These are phyloP conservation scores for Penicillium thymicola DNA, from an alignment of 2,329 filamentous ascomycete genomes.

Conservation along the genomic window DNA sequence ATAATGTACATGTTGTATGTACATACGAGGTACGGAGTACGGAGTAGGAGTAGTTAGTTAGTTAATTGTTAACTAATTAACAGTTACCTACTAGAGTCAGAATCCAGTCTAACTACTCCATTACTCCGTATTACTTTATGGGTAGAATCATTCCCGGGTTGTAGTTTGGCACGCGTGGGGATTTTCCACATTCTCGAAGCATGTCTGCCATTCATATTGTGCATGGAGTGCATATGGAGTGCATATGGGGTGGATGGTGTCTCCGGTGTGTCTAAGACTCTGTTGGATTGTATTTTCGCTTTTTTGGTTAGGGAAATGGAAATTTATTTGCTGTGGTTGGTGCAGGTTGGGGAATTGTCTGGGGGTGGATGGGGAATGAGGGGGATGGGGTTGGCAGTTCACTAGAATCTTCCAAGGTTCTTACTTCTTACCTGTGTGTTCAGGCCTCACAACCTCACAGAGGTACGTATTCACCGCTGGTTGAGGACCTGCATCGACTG, in stretches of 20 bases:
- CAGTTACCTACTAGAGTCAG: not conserved
- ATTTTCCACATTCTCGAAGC: constrained; percentile 20
- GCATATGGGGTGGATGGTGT: not conserved
- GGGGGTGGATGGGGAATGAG: not conserved
- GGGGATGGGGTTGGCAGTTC: not conserved
- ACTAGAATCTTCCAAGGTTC: not conserved
- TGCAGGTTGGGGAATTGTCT: not conserved
- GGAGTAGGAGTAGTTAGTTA: no score
- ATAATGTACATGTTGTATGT: not conserved
- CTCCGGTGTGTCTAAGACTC: not conserved
- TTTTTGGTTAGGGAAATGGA: not conserved
- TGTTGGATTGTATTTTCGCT: not conserved
- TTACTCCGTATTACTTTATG: not conserved
- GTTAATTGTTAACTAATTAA: no score
- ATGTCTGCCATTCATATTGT: constrained; percentile 8
- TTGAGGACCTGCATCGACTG: not conserved
- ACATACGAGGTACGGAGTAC: no score
- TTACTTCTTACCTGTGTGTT: not conserved
- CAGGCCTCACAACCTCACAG: not conserved
- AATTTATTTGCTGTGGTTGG: not conserved
- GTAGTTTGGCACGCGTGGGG: not conserved
- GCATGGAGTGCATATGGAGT: not conserved
- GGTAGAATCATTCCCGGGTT: constrained; percentile 2
- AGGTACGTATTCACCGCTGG: constrained; percentile 6
- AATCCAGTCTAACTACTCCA: not conserved